phyloP scores from a whole-genome alignment of 2,329 filamentous ascomycete species.

The Xylariales sp. region DNA sequence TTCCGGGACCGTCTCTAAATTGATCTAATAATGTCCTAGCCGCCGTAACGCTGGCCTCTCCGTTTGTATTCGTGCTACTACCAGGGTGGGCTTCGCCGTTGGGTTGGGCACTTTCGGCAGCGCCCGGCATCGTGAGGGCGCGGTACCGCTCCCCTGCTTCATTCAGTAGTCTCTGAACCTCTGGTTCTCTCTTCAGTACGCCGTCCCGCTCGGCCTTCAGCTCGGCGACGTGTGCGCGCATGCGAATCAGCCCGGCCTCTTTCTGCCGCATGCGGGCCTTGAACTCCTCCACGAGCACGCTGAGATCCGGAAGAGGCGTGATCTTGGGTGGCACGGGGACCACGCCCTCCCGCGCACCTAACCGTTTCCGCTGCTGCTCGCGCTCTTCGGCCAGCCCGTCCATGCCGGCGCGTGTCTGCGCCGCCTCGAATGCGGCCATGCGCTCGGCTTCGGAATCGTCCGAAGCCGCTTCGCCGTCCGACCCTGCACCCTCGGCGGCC shows the following conservation, averaged over 20 bases:
- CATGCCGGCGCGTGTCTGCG: slow-evolving; percentile 88
- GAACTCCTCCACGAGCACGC: slow-evolving; percentile 74
- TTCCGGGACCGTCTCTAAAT: slow-evolving; percentile 40
- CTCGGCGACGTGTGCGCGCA: slow-evolving; percentile 67
- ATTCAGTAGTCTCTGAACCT: slow-evolving; percentile 83
- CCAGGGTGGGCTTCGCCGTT: slow-evolving; percentile 12
- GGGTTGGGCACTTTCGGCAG: not conserved
- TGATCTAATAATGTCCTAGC: slow-evolving; percentile 47
- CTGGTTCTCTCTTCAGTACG: slow-evolving; percentile 75
- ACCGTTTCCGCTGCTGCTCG: slow-evolving; percentile 54
- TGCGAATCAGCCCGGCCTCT: slow-evolving; percentile 63
- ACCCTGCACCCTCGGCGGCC: slow-evolving; percentile 73
- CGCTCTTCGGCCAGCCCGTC: slow-evolving; percentile 71
- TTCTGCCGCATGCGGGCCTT: slow-evolving; percentile 71
- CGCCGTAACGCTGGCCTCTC: slow-evolving; percentile 36
- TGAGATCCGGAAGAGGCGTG: slow-evolving; percentile 79
- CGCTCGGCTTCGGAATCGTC: slow-evolving; percentile 78
- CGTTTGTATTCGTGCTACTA: slow-evolving; percentile 8
- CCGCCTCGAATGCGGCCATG: slow-evolving; percentile 85
- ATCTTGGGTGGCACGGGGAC: slow-evolving; percentile 77
- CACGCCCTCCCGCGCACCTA: slow-evolving; percentile 51
- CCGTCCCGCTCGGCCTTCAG: slow-evolving; percentile 70
- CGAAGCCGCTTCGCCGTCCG: slow-evolving; percentile 63
- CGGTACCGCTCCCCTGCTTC: slow-evolving; percentile 81
- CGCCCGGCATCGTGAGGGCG: slow-evolving; percentile 43